Conservation (phyloP, 345 rosid genomes). For the Eucalyptus regnans region DNA sequence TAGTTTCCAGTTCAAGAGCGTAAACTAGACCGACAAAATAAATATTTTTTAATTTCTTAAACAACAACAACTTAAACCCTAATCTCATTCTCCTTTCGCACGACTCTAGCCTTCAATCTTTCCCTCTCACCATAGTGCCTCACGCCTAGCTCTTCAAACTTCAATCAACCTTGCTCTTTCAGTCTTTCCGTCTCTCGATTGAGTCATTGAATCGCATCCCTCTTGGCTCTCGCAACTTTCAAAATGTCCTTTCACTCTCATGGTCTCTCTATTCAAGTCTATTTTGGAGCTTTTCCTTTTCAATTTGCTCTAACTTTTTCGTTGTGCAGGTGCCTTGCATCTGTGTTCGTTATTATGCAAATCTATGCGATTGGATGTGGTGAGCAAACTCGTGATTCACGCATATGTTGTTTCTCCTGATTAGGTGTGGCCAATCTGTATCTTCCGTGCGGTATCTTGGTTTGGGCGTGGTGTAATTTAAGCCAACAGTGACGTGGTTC, state of each 20-base stretch:
- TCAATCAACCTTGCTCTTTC: fast-evolving
- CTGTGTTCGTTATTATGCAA: not conserved
- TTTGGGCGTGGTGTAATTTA: not conserved
- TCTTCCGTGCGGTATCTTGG: not conserved
- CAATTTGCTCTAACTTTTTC: not conserved
- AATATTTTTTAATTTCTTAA: no score
- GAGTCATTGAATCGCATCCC: not conserved
- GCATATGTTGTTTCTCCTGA: not conserved
- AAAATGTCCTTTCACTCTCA: not conserved
- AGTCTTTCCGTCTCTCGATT: fast-evolving
- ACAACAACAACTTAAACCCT: no score
- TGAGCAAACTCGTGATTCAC: not conserved
- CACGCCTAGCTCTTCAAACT: not conserved
- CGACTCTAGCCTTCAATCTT: not conserved
- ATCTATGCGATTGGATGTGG: not conserved
- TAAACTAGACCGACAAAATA: fast-evolving
- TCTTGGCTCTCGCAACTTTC: not conserved
- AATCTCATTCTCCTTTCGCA: fast-evolving
- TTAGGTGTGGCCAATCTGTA: fast-evolving
- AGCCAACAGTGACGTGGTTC: not conserved
- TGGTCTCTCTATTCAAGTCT: not conserved
- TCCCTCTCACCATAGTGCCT: fast-evolving
- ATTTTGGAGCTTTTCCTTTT: not conserved
- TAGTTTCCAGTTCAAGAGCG: no score
- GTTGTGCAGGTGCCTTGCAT: not conserved